Conservation (phyloP, 2,329 filamentous ascomycete genomes). For the Colletotrichum spinosum region DNA sequence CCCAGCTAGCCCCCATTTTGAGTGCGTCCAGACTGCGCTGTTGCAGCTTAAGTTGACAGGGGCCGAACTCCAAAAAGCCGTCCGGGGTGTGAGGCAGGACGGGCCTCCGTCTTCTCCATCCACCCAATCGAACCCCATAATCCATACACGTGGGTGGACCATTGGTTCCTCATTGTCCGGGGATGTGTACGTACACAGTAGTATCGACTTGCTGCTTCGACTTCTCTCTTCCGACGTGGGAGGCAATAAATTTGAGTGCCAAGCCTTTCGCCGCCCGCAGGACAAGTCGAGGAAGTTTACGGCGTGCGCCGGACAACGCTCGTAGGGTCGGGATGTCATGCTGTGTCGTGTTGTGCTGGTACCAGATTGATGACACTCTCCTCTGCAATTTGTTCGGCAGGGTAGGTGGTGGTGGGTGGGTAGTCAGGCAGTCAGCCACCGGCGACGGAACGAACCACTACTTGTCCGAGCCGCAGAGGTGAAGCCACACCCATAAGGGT, state of each 20-base stretch:
- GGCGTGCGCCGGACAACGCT: conserved; percentile 1
- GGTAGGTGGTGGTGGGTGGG: too few species aligned
- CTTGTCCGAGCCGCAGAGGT: too few species aligned
- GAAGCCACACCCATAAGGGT: too few species aligned
- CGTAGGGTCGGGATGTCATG: too few species aligned
- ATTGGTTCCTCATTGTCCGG: conserved; percentile 11
- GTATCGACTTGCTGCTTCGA: not conserved
- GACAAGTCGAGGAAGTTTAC: not conserved
- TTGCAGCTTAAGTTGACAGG: conserved; percentile 10
- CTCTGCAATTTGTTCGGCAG: too few species aligned
- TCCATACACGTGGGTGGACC: conserved; percentile 31
- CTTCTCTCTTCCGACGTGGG: conserved; percentile 1
- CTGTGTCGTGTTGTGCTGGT: too few species aligned
- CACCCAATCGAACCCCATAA: conserved; percentile 31
- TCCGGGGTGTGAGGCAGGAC: conserved; percentile 21
- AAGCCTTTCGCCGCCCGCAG: not conserved
- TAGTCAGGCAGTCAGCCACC: too few species aligned
- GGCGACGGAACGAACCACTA: too few species aligned
- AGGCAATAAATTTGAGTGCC: not conserved
- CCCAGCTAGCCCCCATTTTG: not conserved
- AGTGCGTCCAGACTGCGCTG: conserved; percentile 4
- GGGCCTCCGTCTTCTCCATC: conserved; percentile 5
- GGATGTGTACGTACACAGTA: not conserved
- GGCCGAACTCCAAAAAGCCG: conserved; percentile 7
- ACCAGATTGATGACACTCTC: too few species aligned